phyloP scores from a whole-genome alignment of 441 rosid genomes.

The Adansonia gregorii region DNA sequence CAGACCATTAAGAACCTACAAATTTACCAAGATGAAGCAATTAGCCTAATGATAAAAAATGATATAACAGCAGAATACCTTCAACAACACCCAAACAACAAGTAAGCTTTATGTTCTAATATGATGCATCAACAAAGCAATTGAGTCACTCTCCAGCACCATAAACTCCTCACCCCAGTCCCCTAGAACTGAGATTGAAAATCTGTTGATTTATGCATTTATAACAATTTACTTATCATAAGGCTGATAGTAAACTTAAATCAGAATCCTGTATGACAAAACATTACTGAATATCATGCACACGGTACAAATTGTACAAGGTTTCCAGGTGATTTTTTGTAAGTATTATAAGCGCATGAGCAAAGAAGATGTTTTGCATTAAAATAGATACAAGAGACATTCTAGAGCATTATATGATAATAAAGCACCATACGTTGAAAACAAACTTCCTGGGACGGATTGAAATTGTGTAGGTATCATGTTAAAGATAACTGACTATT shows the following conservation, averaged over 20 bases:
- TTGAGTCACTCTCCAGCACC: background rate
- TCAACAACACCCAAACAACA: background rate
- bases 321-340: background rate
- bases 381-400: background rate
- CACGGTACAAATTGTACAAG: background rate
- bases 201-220: conserved; percentile 1
- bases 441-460: background rate
- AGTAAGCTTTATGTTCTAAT: background rate
- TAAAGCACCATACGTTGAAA: background rate
- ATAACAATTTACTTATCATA: background rate
- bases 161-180: conserved; percentile 14
- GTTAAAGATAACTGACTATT: background rate
- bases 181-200: conserved; percentile 2
- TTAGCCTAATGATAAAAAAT: conserved; percentile 8
- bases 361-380: background rate
- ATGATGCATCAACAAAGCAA: conserved; percentile 17
- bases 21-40: conserved; percentile 28
- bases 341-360: background rate
- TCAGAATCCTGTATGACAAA: conserved; percentile 8
- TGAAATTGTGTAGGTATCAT: background rate
- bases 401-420: background rate
- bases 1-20: conserved; percentile 92
- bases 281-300: background rate
- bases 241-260: conserved; percentile 16
- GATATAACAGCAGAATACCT: conserved; percentile 22